Evolutionary conservation across 495 filamentous ascomycete genomes (phyloP), one percentile per base, ranked within the genome.

Genomic region (Aspergillus sclerotiicarbonarius): DNA sequence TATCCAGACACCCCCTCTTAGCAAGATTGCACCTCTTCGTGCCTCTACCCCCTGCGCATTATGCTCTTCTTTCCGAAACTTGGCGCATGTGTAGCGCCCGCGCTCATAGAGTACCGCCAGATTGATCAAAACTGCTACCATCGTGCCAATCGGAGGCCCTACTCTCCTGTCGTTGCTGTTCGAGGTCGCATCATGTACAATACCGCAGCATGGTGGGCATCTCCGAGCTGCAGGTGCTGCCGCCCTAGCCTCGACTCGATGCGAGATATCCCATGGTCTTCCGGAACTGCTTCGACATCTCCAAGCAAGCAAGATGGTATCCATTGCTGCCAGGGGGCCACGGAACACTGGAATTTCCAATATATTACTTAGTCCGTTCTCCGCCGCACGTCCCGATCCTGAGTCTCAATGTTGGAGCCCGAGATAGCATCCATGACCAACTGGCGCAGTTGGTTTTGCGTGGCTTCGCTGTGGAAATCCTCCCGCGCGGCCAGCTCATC

Each of bases 401-500:
- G 73, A 13, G 64, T 71, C 54, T 69, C 76, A 61, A 64, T 82
- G 56, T 54, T 79, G 62, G 65, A 82, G 54, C 61, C 83, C 68
- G 63, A 73, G 61, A 95, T 74, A 6, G 87, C 89, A 63, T 91
- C 88, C 59, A 83, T 81, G 15, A 93, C 81, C 58, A 95, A 69
- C 49, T 80, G 77, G 52, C 88, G 82, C 60, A 95, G 69, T 62
- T 87, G 79, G 33, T 77, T 80, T 65, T 95, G 90, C 2, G 85
- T 84, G 46, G 84, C 84, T 46, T 86, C 84, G 52, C 82, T 84
- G 55, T 88, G 73, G 62, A 92, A 91, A 58, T 93, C 87, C 41
- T 84, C 83, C 13, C 88, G 78, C 45, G 83, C 77, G 15, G 90
- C 88, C 60, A 93, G 70, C 66, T 91, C 83, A 60, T 93, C 90